A percentile compares a stretch with the other conserved stretches of the same genome.
Evolutionary conservation across 2,329 filamentous ascomycete genomes (phyloP).

Genomic region (Eutypella sp.): DNA sequence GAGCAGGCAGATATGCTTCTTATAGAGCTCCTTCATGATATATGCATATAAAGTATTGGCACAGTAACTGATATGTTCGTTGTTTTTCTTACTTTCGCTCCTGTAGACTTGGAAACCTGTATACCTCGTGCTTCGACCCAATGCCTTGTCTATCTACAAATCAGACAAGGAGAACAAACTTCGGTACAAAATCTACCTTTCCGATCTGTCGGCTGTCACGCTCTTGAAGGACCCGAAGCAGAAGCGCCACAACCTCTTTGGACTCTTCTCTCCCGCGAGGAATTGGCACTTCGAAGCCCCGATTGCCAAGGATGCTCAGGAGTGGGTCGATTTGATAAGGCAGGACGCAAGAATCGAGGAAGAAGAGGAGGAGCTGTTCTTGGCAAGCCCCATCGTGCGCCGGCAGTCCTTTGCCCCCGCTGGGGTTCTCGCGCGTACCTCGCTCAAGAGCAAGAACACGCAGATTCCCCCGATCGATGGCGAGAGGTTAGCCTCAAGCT

Average conservation of each 20-base stretch:
- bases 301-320: constrained; percentile 68
- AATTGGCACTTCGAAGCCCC: constrained; percentile 87
- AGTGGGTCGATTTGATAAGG: constrained; percentile 82
- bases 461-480: constrained; percentile 22
- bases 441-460: constrained; percentile 16
- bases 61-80: no score
- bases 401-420: constrained; percentile 38
- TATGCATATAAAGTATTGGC: constrained; percentile 14
- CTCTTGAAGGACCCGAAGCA: constrained; percentile 85
- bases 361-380: constrained; percentile 77
- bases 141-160: constrained; percentile 88
- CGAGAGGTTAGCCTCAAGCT: constrained; percentile 51
- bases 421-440: constrained; percentile 16
- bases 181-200: constrained; percentile 79
- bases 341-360: constrained; percentile 78
- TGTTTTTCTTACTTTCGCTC: no score
- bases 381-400: constrained; percentile 59
- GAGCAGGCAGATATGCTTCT: constrained; percentile 18
- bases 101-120: constrained; percentile 83
- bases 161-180: constrained; percentile 85
- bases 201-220: constrained; percentile 86
- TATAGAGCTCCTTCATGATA: not conserved
- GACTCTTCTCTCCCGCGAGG: constrained; percentile 81
- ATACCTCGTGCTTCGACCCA: constrained; percentile 85
- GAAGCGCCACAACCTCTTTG: constrained; percentile 82